Base-by-base conservation (phyloP, 495 filamentous ascomycete genomes). In the Oidiodendron maius region DNA sequence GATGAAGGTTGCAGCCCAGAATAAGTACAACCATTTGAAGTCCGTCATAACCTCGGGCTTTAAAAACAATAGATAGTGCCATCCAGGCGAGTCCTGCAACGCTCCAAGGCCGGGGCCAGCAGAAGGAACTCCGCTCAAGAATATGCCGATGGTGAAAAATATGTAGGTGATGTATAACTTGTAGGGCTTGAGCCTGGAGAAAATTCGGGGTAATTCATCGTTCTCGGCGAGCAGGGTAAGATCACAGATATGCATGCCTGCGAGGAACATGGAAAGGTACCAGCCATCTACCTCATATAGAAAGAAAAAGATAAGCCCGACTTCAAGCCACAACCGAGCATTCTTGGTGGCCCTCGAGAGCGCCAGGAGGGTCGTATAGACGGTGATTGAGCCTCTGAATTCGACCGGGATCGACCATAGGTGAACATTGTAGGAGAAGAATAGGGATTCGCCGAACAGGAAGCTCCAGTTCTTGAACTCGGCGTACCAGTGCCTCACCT, bases 381-480 rank as follows among this genome's bases (percentile, higher is more conserved):
- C 64, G 40, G 81, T 66, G 53, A 86, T 76, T 12, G 77, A 82
- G 50, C 71, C 71, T 38, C 77, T 69, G 52, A 83, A 83, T 57
- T 86, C 82, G 17, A 84, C 72, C 0, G 82, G 81, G 11, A 86
- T 81, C 20, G 82, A 84, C 82, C 82, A 86, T n/a, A n/a, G 63
- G 49, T 84, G 82, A 3, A 75, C 71, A 46, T 85, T 81, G 53
- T 84, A 83, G 21, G 46, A 60, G 21, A 78, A 72, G 45, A 70
- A 44, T 67, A 54, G 52, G 68, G 67, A 67, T 12, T 64, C 69
- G 13, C 67, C 68, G 58, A 72, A 80, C 28, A 79, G 45, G 61
- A 78, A 82, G 61, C 63, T 77, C 62, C 77, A 80, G 57, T 77
- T 75, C 60, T 80, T 81, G 59, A 80, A 62, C 52, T 81, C 75